A percentile compares a stretch with the other conserved stretches of the same genome.
These are phyloP conservation scores for Coemansia aciculifera DNA, from an alignment of 192 early-diverging fungal genomes.

Conservation along the genomic window DNA sequence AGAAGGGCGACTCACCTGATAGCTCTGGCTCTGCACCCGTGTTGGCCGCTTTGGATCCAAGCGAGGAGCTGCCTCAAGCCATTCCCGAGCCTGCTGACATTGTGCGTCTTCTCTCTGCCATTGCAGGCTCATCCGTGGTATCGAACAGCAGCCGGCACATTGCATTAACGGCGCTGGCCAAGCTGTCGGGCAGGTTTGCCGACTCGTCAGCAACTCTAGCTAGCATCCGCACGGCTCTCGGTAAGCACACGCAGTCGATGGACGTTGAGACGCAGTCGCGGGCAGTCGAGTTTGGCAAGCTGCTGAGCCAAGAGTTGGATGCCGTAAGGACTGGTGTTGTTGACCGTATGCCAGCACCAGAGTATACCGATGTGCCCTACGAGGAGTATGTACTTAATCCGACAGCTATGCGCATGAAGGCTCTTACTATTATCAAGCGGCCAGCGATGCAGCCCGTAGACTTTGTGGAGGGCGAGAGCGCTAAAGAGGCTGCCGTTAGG, in stretches of 20 bases:
- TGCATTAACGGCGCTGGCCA: constrained; percentile 83
- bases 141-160: constrained; percentile 79
- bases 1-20: not conserved
- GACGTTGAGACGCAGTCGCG: constrained; percentile 95
- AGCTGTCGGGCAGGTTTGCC: constrained; percentile 81
- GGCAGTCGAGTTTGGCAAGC: constrained; percentile 84
- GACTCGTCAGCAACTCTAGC: constrained; percentile 27
- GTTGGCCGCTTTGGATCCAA: constrained; percentile 15
- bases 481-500: constrained; percentile 11
- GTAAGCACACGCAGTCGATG: constrained; percentile 65
- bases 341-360: constrained; percentile 91
- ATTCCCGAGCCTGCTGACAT: constrained; percentile 67
- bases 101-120: constrained; percentile 68
- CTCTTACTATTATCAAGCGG: constrained; percentile 25
- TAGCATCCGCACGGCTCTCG: constrained; percentile 63
- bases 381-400: constrained; percentile 55
- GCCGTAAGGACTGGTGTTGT: constrained; percentile 74
- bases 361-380: constrained; percentile 55
- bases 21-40: not conserved
- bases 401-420: constrained; percentile 55
- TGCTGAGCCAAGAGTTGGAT: constrained; percentile 70
- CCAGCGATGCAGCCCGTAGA: constrained; percentile 28
- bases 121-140: constrained; percentile 79
- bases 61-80: constrained; percentile 42
- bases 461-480: constrained; percentile 17